These are phyloP conservation scores for Lentithecium fluviatile DNA, from an alignment of 495 filamentous ascomycete genomes.

Conservation along the genomic window DNA sequence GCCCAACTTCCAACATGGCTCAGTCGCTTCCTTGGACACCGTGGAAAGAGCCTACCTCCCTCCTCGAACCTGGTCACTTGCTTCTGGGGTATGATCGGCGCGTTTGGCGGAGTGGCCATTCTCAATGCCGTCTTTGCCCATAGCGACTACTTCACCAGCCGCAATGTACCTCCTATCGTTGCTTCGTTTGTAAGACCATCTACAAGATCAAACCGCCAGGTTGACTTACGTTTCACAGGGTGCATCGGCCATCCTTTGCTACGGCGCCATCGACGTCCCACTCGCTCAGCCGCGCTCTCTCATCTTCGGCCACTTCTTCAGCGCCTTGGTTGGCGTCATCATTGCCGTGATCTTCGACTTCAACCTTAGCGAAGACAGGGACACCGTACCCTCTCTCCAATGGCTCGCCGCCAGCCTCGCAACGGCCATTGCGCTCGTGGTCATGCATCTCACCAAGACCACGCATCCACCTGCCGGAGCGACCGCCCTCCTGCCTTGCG, in stretches of 20 bases:
- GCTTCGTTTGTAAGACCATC: slow-evolving; percentile 12
- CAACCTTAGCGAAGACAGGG: not conserved
- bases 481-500: slow-evolving; percentile 21
- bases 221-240: not conserved
- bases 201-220: too few relatives aligned
- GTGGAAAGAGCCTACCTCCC: slow-evolving; percentile 1
- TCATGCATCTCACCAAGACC: slow-evolving; percentile 29
- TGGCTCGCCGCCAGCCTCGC: slow-evolving; percentile 25
- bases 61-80: not conserved
- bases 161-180: slow-evolving; percentile 9
- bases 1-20: slow-evolving; percentile 1
- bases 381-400: not conserved
- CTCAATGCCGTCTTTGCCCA: slow-evolving; percentile 20
- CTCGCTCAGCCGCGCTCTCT: slow-evolving; percentile 25
- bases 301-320: slow-evolving; percentile 26
- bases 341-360: slow-evolving; percentile 17
- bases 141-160: slow-evolving; percentile 5
- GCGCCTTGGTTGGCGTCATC: slow-evolving; percentile 19
- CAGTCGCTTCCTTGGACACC: slow-evolving; percentile 20
- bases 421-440: slow-evolving; percentile 16
- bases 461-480: slow-evolving; percentile 30
- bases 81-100: slow-evolving; percentile 18
- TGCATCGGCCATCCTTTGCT: slow-evolving; percentile 25
- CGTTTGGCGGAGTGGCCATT: slow-evolving; percentile 13
- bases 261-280: slow-evolving; percentile 21